phyloP scores from a whole-genome alignment of 116 monocot species.

The Trichopus zeylanicus region DNA sequence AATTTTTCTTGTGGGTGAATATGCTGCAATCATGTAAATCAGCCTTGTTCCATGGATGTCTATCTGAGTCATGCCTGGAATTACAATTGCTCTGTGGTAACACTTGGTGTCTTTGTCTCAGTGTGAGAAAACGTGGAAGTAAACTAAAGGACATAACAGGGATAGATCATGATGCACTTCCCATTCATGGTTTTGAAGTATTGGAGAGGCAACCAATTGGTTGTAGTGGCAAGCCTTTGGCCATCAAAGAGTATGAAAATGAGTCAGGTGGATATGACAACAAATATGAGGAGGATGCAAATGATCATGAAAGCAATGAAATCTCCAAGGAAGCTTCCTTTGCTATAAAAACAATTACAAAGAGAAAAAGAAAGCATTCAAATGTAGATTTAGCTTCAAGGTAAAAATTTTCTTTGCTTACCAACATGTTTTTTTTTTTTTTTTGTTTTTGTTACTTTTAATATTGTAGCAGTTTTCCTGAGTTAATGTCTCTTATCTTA shows the following conservation, averaged over 20 bases:
- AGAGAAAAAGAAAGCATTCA: constrained; percentile 11
- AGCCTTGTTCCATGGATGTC: too few species aligned
- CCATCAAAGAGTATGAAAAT: constrained; percentile 1
- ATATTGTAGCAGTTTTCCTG: not conserved
- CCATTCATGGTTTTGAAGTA: not conserved
- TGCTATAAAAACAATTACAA: not conserved
- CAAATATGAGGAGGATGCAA: not conserved
- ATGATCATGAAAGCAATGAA: not conserved
- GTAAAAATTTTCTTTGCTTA: not conserved
- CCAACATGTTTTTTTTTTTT: too few species aligned
- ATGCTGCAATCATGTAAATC: too few species aligned
- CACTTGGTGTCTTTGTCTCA: too few species aligned
- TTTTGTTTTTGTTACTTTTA: not conserved
- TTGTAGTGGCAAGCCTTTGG: not conserved
- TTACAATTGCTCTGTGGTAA: too few species aligned
- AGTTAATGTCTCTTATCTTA: too few species aligned
- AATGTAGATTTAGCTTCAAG: not conserved
- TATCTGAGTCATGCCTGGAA: too few species aligned
- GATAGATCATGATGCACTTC: not conserved
- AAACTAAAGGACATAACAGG: not conserved
- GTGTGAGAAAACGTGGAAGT: not conserved
- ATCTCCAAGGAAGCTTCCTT: too few species aligned
- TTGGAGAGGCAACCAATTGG: not conserved
- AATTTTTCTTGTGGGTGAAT: too few species aligned
- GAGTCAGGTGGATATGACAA: not conserved